These are phyloP conservation scores for Cardamine resedifolia DNA, from an alignment of 345 rosid species.

Conservation along the genomic window DNA sequence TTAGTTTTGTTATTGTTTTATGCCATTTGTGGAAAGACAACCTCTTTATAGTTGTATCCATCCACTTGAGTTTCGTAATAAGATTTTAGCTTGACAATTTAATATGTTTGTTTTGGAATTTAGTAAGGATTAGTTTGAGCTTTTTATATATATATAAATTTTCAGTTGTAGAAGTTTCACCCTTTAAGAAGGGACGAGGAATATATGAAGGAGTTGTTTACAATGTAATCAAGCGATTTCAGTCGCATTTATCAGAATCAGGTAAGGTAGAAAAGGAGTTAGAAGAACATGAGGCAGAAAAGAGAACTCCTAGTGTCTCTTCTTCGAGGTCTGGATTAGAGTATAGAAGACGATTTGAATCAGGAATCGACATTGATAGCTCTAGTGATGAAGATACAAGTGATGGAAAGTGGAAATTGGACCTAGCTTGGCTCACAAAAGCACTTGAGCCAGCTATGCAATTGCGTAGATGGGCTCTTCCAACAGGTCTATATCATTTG, in stretches of 20 bases:
- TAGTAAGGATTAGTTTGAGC: background rate
- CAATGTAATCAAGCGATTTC: slow-evolving; percentile 48
- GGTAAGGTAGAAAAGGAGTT: slow-evolving; percentile 36
- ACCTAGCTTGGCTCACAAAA: slow-evolving; percentile 75
- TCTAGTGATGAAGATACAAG: slow-evolving; percentile 51
- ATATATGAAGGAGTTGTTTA: slow-evolving; percentile 40
- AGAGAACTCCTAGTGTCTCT: slow-evolving; percentile 29
- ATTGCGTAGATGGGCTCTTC: slow-evolving; percentile 73
- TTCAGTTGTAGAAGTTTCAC: slow-evolving; percentile 29
- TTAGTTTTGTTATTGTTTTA: background rate
- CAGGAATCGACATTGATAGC: slow-evolving; percentile 38
- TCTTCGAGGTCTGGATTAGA: slow-evolving; percentile 35
- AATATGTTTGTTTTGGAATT: slow-evolving; percentile 1
- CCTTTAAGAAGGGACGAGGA: slow-evolving; percentile 40
- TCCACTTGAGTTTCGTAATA: background rate
- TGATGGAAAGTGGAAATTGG: slow-evolving; percentile 66
- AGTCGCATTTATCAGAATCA: slow-evolving; percentile 45
- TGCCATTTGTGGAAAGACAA: background rate
- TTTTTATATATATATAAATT: background rate
- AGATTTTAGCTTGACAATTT: background rate
- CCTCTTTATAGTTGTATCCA: background rate
- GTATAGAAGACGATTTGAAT: slow-evolving; percentile 31
- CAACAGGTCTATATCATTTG: slow-evolving; percentile 52
- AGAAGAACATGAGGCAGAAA: slow-evolving; percentile 26
- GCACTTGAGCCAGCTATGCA: slow-evolving; percentile 83